phyloP scores from a whole-genome alignment of 768 basidiomycete species.

The Tricholoma bakamatsutake region DNA sequence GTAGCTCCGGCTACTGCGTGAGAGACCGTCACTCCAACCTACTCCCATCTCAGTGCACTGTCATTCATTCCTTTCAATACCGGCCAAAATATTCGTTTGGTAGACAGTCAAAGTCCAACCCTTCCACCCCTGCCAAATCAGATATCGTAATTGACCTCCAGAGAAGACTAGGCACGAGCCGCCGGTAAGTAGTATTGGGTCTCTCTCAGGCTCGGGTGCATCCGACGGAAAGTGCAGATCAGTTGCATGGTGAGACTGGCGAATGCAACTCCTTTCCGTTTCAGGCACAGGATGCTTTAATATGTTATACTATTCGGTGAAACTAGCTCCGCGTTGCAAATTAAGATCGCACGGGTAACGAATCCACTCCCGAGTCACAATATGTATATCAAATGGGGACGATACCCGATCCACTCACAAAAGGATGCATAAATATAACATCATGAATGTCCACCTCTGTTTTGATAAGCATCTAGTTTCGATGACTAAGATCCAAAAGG shows the following conservation, averaged over 20 bases:
- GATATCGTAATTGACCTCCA: too few relatives aligned
- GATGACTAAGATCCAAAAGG: not conserved
- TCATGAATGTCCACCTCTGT: not conserved
- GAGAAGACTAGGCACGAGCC: not conserved
- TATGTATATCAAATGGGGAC: not conserved
- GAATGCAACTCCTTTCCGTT: too few relatives aligned
- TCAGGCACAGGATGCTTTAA: too few relatives aligned
- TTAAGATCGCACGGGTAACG: too few relatives aligned
- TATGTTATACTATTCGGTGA: too few relatives aligned
- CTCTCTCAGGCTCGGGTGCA: not conserved
- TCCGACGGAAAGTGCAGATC: not conserved
- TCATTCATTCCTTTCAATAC: not conserved
- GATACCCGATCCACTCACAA: not conserved
- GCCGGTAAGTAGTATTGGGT: not conserved
- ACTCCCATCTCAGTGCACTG: not conserved
- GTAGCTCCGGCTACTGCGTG: conserved; percentile 12
- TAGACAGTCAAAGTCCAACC: too few relatives aligned
- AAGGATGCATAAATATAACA: too few relatives aligned
- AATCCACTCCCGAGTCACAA: not conserved
- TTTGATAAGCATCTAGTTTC: not conserved
- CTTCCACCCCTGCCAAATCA: too few relatives aligned
- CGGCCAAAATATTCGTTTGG: too few relatives aligned
- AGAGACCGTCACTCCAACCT: conserved; percentile 8
- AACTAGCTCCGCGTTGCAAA: too few relatives aligned
- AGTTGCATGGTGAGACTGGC: not conserved